phyloP scores from a whole-genome alignment of 495 filamentous ascomycete genomes.

The Hypoxylon fuscum region DNA sequence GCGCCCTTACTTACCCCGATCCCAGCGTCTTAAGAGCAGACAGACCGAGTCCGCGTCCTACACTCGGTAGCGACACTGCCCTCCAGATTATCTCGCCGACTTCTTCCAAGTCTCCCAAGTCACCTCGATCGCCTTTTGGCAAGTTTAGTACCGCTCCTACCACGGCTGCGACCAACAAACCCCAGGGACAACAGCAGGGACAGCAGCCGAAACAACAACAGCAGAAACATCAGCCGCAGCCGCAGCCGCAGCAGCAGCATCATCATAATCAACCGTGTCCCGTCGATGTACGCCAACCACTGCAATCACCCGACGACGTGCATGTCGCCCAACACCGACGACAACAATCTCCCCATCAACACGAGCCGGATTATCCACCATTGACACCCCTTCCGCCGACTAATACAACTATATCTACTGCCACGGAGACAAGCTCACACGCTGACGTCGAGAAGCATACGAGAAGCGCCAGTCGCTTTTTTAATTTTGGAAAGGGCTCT shows the following conservation, averaged over 20 bases:
- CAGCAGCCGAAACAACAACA: too few species aligned
- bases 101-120: conserved; percentile 58
- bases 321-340: conserved; percentile 40
- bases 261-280: conserved; percentile 32
- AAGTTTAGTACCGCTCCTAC: conserved; percentile 49
- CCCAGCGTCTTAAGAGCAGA: conserved; percentile 30
- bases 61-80: conserved; percentile 37
- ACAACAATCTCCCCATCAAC: conserved; percentile 39
- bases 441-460: conserved; percentile 41
- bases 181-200: conserved; percentile 38
- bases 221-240: too few species aligned
- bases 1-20: conserved; percentile 34
- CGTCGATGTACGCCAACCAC: conserved; percentile 43
- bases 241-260: too few species aligned
- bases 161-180: conserved; percentile 19
- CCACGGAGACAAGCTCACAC: conserved; percentile 21
- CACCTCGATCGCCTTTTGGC: conserved; percentile 62
- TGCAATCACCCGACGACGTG: conserved; percentile 51
- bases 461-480: conserved; percentile 49
- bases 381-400: conserved; percentile 34
- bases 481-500: conserved; percentile 55
- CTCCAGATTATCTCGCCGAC: conserved; percentile 48
- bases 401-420: conserved; percentile 20
- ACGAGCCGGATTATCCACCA: conserved; percentile 29
- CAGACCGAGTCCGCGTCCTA: conserved; percentile 39